Percentiles rank a stretch among this genome's conserved stretches.
These are phyloP conservation scores for Miscanthus lutarioriparius DNA, from an alignment of 176 grass and related monocot genomes.

Conservation along the genomic window DNA sequence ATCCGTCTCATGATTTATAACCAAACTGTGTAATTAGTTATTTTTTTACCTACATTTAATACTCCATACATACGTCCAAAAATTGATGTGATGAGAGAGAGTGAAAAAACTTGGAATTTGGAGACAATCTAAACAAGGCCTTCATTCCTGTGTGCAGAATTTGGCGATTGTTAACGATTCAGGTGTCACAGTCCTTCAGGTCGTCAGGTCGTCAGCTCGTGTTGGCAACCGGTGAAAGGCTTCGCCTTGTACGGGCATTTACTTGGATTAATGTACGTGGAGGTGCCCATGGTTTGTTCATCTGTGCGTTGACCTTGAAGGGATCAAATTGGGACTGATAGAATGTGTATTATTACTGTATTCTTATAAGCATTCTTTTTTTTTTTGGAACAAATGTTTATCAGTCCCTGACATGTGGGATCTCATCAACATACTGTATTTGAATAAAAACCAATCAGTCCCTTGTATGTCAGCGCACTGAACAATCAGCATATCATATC, in stretches of 20 bases:
- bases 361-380: not conserved
- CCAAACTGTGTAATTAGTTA: too few relatives aligned
- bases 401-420: not conserved
- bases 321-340: not conserved
- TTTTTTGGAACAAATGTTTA: not conserved
- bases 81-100: too few relatives aligned
- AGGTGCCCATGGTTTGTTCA: too few relatives aligned
- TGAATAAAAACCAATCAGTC: not conserved
- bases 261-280: not conserved
- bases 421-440: not conserved
- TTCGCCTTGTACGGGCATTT: too few relatives aligned
- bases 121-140: too few relatives aligned
- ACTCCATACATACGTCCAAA: too few relatives aligned
- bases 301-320: not conserved
- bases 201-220: slow-evolving; percentile 18
- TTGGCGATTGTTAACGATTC: not conserved
- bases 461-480: not conserved
- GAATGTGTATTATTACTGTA: not conserved
- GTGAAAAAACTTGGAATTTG: too few relatives aligned
- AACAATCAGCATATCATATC: not conserved
- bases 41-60: too few relatives aligned
- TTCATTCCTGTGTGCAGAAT: not conserved
- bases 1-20: too few relatives aligned
- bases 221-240: not conserved
- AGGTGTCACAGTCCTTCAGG: not conserved